These are phyloP conservation scores for Ascocoryne sarcoides DNA, from an alignment of 2,329 filamentous ascomycete species.

Conservation along the genomic window DNA sequence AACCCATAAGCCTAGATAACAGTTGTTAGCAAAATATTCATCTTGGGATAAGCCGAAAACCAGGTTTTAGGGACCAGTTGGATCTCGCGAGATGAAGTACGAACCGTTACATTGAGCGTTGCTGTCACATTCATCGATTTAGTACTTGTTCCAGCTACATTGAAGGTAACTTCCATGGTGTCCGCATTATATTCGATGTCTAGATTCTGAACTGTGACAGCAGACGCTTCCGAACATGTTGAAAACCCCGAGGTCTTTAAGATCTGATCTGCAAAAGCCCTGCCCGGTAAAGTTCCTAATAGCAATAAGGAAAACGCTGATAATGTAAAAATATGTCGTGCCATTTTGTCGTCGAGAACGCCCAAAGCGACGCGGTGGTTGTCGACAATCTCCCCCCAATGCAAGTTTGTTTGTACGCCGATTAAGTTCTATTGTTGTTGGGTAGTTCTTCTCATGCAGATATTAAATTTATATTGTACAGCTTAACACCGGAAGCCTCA, in stretches of 20 bases:
- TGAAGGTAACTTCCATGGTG: conserved; percentile 66
- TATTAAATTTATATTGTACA: too few species aligned
- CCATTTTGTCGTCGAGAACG: conserved; percentile 22
- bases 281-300: conserved; percentile 23
- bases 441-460: too few species aligned
- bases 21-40: not conserved
- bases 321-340: conserved; percentile 22
- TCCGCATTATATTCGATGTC: conserved; percentile 72
- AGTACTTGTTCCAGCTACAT: conserved; percentile 74
- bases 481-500: too few species aligned
- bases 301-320: conserved; percentile 24
- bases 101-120: conserved; percentile 1
- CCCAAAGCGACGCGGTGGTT: conserved; percentile 3
- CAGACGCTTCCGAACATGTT: conserved; percentile 53
- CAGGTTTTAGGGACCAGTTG: not conserved
- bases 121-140: conserved; percentile 23
- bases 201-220: conserved; percentile 63
- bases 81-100: not conserved
- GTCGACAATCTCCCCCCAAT: conserved; percentile 6
- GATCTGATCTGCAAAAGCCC: conserved; percentile 56
- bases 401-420: conserved; percentile 5
- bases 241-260: conserved; percentile 75
- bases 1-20: conserved; percentile 61
- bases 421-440: too few species aligned
- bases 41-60: not conserved